Evolutionary conservation across 2,329 filamentous ascomycete species (phyloP).

Genomic region (Aureobasidium sp.): DNA sequence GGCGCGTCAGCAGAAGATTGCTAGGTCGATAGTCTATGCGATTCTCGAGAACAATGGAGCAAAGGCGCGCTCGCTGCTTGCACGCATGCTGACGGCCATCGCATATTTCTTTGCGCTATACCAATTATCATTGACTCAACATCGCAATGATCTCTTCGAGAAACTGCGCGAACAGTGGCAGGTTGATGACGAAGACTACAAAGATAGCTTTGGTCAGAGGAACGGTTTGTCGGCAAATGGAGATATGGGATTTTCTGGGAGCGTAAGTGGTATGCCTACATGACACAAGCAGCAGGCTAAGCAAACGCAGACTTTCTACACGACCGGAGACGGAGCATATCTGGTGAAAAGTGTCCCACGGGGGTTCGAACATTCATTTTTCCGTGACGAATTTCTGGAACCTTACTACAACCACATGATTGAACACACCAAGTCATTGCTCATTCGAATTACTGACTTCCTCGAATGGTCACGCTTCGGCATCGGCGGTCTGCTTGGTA

Average conservation of each 20-base stretch:
- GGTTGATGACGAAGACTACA: conserved; percentile 49
- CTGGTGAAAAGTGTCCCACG: conserved; percentile 66
- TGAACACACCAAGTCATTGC: conserved; percentile 51
- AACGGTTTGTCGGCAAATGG: conserved; percentile 51
- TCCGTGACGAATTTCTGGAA: conserved; percentile 57
- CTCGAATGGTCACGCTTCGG: conserved; percentile 50
- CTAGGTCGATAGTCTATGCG: conserved; percentile 17
- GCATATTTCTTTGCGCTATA: conserved; percentile 17
- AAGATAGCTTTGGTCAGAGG: conserved; percentile 43
- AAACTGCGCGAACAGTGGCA: conserved; percentile 48
- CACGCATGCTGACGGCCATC: conserved; percentile 9
- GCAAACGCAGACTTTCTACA: conserved; percentile 57
- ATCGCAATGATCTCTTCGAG: conserved; percentile 41
- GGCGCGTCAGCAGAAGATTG: conserved; percentile 17
- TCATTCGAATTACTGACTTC: conserved; percentile 67
- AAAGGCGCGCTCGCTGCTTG: conserved; percentile 4
- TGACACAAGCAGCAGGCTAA: not conserved
- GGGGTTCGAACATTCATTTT: conserved; percentile 64
- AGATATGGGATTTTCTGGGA: conserved; percentile 68
- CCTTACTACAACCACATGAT: conserved; percentile 61
- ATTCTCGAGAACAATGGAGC: conserved; percentile 6
- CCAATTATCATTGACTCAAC: conserved; percentile 5
- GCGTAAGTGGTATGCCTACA: conserved; percentile 34
- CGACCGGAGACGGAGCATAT: conserved; percentile 58
- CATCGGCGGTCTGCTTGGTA: conserved; percentile 53